A percentile compares a stretch with the other conserved stretches of the same genome.
phyloP scores from a whole-genome alignment of 768 basidiomycete genomes.

The Leccinum uliginosum region DNA sequence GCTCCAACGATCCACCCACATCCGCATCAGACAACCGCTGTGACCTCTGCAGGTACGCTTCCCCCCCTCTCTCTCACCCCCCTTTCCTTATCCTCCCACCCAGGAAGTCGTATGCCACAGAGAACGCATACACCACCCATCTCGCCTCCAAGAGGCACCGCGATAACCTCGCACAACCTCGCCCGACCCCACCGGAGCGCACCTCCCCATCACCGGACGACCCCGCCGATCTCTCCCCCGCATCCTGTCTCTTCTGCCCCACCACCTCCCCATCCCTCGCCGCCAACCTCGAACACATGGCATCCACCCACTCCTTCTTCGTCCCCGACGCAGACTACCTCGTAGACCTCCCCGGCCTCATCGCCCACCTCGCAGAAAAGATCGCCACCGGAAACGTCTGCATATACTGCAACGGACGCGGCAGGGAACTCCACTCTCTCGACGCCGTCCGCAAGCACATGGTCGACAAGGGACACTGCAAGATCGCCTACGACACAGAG shows the following conservation, averaged over 20 bases:
- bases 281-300: slow-evolving; percentile 85
- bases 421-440: slow-evolving; percentile 76
- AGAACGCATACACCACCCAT: slow-evolving; percentile 88
- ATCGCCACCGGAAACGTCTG: slow-evolving; percentile 91
- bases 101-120: slow-evolving; percentile 86
- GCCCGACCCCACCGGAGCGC: neutral
- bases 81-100: neutral
- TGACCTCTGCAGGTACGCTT: slow-evolving; percentile 74
- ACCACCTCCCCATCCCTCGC: slow-evolving; percentile 46
- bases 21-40: slow-evolving; percentile 55
- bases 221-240: slow-evolving; percentile 39
- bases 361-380: slow-evolving; percentile 88
- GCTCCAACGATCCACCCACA: slow-evolving; percentile 63
- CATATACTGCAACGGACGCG: slow-evolving; percentile 81
- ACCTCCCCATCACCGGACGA: neutral
- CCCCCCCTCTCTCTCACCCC: neutral
- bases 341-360: slow-evolving; percentile 74
- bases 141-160: slow-evolving; percentile 85
- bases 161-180: slow-evolving; percentile 51
- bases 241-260: slow-evolving; percentile 86
- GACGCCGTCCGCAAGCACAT: slow-evolving; percentile 94
- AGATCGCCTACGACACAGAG: slow-evolving; percentile 85
- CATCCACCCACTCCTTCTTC: slow-evolving; percentile 84
- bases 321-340: slow-evolving; percentile 92
- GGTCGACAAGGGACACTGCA: slow-evolving; percentile 95